phyloP scores from a whole-genome alignment of 2,329 filamentous ascomycete genomes.

The Fusarium heterosporum region DNA sequence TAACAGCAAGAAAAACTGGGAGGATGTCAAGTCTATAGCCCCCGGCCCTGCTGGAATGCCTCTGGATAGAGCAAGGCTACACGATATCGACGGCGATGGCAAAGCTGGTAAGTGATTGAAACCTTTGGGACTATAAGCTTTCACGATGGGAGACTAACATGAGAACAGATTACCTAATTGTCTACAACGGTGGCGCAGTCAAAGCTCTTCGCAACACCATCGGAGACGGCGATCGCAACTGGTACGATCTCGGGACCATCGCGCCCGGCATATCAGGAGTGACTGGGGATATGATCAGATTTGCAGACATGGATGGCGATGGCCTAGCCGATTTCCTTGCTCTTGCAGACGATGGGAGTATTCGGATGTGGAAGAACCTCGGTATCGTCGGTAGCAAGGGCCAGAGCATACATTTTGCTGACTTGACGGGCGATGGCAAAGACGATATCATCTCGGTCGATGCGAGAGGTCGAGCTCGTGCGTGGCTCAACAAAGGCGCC shows the following conservation, averaged over 20 bases:
- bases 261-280: constrained; percentile 18
- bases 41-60: constrained; percentile 9
- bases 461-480: constrained; percentile 13
- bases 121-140: too few relatives aligned
- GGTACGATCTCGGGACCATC: constrained; percentile 16
- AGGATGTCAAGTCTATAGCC: background rate
- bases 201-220: constrained; percentile 31
- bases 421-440: constrained; percentile 11
- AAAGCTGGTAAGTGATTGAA: background rate
- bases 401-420: constrained; percentile 10
- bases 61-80: background rate
- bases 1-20: constrained; percentile 31
- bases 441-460: constrained; percentile 19
- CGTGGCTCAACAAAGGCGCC: constrained; percentile 21
- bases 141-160: background rate
- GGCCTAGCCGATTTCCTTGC: constrained; percentile 35
- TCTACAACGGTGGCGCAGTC: constrained; percentile 36
- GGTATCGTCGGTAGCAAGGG: constrained; percentile 5
- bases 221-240: constrained; percentile 13
- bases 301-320: constrained; percentile 37
- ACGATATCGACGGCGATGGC: constrained; percentile 5
- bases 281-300: constrained; percentile 24
- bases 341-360: constrained; percentile 23
- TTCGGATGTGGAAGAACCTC: constrained; percentile 39
- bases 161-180: constrained; percentile 28